These are phyloP conservation scores for Ophiostoma perfectum DNA, from an alignment of 2,329 filamentous ascomycete species.

Conservation along the genomic window DNA sequence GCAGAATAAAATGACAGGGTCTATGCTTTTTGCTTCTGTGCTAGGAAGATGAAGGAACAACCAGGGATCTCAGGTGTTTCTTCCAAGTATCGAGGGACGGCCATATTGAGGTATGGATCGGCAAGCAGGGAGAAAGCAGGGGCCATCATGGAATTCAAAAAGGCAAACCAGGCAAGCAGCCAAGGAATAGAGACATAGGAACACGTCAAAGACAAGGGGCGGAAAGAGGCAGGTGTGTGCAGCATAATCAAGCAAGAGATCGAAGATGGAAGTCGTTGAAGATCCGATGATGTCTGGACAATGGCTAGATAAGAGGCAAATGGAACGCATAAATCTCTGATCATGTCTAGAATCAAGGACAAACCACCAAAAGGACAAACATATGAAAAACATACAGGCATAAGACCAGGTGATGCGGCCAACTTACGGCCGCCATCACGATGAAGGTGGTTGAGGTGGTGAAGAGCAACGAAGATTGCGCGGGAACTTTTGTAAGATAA, in stretches of 20 bases:
- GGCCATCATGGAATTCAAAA: background rate
- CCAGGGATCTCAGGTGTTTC: background rate
- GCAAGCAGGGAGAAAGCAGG: background rate
- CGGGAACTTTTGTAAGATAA: too few relatives aligned
- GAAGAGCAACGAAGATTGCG: too few relatives aligned
- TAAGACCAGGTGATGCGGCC: too few relatives aligned
- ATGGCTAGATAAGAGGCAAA: too few relatives aligned
- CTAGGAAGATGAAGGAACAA: background rate
- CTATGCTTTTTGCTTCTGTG: background rate
- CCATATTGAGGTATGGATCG: background rate
- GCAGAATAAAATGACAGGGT: background rate
- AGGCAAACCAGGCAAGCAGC: too few relatives aligned
- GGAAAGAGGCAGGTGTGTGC: background rate
- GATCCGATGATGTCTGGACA: too few relatives aligned
- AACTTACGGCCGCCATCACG: too few relatives aligned
- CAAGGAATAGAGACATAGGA: background rate
- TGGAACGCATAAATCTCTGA: background rate
- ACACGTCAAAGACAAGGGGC: background rate
- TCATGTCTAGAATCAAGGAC: background rate
- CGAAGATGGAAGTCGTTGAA: too few relatives aligned
- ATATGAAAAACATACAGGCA: background rate
- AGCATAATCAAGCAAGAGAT: background rate
- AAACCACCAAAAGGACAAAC: background rate
- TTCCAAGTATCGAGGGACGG: background rate
- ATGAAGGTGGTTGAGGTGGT: too few relatives aligned